A percentile compares a stretch with the other conserved stretches of the same genome.
Evolutionary conservation across 495 filamentous ascomycete genomes (phyloP).

Genomic region (Aspergillus campestris): DNA sequence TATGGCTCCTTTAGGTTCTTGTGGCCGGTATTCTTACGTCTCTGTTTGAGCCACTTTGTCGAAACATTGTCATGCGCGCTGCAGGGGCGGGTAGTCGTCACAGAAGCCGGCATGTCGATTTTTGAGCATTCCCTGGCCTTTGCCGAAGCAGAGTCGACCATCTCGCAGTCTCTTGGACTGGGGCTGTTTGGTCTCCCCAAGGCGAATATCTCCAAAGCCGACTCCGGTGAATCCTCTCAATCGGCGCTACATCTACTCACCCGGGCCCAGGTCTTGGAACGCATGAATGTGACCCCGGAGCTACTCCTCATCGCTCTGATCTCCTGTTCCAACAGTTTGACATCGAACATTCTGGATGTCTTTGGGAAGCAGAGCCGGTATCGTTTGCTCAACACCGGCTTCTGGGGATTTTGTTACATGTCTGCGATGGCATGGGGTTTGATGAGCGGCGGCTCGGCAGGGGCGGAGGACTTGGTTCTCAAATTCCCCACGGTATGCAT

Average conservation of each 20-base stretch:
- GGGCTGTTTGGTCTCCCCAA: constrained; percentile 50
- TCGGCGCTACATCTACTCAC: constrained; percentile 32
- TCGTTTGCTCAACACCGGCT: constrained; percentile 71
- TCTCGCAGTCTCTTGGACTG: constrained; percentile 65
- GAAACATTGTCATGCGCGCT: constrained; percentile 81
- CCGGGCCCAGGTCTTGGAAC: constrained; percentile 39
- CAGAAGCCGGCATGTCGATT: constrained; percentile 92
- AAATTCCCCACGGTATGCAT: constrained; percentile 91
- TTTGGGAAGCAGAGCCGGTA: constrained; percentile 68
- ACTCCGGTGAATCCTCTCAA: constrained; percentile 11
- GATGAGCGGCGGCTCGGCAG: constrained; percentile 43
- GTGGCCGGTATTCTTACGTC: constrained; percentile 78
- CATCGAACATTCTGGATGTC: constrained; percentile 72
- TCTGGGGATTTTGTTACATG: constrained; percentile 91
- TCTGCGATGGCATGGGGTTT: constrained; percentile 64
- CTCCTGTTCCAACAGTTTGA: constrained; percentile 83
- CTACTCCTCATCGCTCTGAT: constrained; percentile 78
- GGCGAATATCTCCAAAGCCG: constrained; percentile 19
- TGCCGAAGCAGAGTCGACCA: constrained; percentile 84
- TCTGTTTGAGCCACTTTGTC: constrained; percentile 80
- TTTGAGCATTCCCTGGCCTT: constrained; percentile 96
- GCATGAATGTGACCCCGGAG: constrained; percentile 79
- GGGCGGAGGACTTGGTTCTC: constrained; percentile 44
- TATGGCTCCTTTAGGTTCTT: constrained; percentile 71
- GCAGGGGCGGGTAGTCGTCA: constrained; percentile 69